Evolutionary conservation across 495 filamentous ascomycete genomes (phyloP), one percentile per base, ranked within the genome.

Genomic region (Tuber magnatum): DNA sequence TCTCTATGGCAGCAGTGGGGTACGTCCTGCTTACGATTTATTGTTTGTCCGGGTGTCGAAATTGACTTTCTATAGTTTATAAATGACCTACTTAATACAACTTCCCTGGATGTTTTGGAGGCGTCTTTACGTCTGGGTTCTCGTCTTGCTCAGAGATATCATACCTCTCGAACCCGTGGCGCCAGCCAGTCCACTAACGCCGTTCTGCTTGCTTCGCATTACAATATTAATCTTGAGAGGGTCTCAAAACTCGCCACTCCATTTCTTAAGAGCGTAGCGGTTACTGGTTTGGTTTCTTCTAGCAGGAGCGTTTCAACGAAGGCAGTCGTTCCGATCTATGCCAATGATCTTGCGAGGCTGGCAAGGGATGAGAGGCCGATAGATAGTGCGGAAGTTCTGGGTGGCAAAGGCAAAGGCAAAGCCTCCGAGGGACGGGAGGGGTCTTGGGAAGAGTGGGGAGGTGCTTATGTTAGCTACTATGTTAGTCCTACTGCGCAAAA

Each of bases 141-240:
- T 46, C 91, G 93, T 80, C 87, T 98, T 72, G 94, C 96, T 7
- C 92, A 97, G 84, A 88, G 96, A 72, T 99, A 97, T 78, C 90
- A 97, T 83, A 93, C 93, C 7, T 92, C 92, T 3, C 93, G 68
- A 91, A 93, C 83, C 90, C 93, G 75, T 69, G 78, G 79, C 18
- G 76, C 79, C 22, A 80, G 76, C 24, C 77, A 75, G 44, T 81
- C 81, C 32, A 85, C 92, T n/a, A 92, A 91, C 83, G 87, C 88
- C 68, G 88, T 89, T 71, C 84, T 97, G 69, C 84, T 99, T 61
- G 88, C 90, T 56, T 92, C 91, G 69, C 94, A 98, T 83, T 99
- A 97, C 86, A 94, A 94, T 80, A 94, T 99, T 83, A 92, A 97
- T 80, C 87, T 98, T 42, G 94, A 97, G 56, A 91, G 92, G 75